Evolutionary conservation across 192 early-diverging fungal species (phyloP), one percentile per base, ranked within the genome.

Genomic region (Thoreauomyces humboldtii): DNA sequence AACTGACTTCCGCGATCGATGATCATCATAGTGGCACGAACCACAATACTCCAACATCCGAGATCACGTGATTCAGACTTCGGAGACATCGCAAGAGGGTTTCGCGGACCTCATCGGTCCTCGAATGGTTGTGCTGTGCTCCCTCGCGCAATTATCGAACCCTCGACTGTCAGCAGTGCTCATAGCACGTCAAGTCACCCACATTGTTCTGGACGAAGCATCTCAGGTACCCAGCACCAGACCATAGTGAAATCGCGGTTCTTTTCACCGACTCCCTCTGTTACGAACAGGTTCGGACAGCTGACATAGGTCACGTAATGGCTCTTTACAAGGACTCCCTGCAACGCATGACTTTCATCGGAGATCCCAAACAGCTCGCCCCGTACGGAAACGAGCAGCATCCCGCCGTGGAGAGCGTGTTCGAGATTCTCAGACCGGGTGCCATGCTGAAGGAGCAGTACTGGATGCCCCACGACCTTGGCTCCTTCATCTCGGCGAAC

Each of bases 281-380:
- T n/a, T n/a, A n/a, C n/a, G n/a, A n/a, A n/a, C n/a, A n/a, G n/a
- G n/a, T n/a, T n/a, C n/a, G n/a, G n/a, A n/a, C n/a, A n/a, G 59
- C 44, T 44, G 32, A 61, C 31, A 19, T 61, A 14, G 24, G 15
- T 9, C 59, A 61, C 44, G 31, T 61, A 25, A 41, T 45, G 28
- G 44, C 59, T 7, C 31, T 61, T 24, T 61, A 46, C 33, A 2
- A 4, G 27, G 44, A 21, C 35, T 61, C 59, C 43, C 59, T 61
- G 28, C 19, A 61, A 61, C 59, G 59, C 38, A 41, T 61, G 2
- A 61, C 59, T 22, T 61, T 61, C 47, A 44, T 61, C 5, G 59
- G 59, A 22, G 59, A 61, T 28, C 59, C 59, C 44, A 61, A 61
- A 32, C 59, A 61, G 44, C 59, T 61, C 25, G 59, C 59, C 22